Evolutionary conservation across 169 alveolate genomes (phyloP).

Genomic region (Eimeria tenella): DNA sequence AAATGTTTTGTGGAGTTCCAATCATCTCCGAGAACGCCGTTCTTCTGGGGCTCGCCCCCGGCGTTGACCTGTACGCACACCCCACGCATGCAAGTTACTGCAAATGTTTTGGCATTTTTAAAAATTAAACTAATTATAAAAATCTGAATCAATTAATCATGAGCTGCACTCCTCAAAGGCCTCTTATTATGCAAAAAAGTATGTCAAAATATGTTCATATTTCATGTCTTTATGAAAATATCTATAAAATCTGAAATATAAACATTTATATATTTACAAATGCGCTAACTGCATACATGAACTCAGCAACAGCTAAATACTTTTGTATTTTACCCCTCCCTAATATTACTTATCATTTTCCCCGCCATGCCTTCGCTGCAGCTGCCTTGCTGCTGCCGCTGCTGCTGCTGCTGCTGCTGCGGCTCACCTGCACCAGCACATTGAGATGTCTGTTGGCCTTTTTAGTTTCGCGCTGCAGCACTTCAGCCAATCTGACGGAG

Average conservation of each 20-base stretch:
- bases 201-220: no score
- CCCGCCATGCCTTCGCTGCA: slow-evolving; percentile 79
- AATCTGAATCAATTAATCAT: background rate
- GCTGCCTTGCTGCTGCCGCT: background rate
- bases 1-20: background rate
- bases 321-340: slow-evolving; percentile 78
- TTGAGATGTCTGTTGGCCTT: slow-evolving; percentile 80
- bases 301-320: slow-evolving; percentile 65
- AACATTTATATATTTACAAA: background rate
- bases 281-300: background rate
- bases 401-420: slow-evolving; percentile 34
- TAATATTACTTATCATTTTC: slow-evolving; percentile 89
- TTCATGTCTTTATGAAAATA: no score
- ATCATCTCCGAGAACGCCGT: background rate
- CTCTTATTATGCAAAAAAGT: no score
- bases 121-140: background rate
- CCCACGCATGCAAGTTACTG: background rate
- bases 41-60: background rate
- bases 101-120: background rate
- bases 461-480: slow-evolving; percentile 86
- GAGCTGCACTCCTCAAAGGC: no score
- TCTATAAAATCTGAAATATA: no score
- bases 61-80: slow-evolving; percentile 10
- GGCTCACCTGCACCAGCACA: slow-evolving; percentile 89
- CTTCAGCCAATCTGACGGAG: slow-evolving; percentile 89